Evolutionary conservation across 352 stramenopile species (phyloP), one percentile per base, ranked within the genome.

Genomic region (Phytophthora megakarya): DNA sequence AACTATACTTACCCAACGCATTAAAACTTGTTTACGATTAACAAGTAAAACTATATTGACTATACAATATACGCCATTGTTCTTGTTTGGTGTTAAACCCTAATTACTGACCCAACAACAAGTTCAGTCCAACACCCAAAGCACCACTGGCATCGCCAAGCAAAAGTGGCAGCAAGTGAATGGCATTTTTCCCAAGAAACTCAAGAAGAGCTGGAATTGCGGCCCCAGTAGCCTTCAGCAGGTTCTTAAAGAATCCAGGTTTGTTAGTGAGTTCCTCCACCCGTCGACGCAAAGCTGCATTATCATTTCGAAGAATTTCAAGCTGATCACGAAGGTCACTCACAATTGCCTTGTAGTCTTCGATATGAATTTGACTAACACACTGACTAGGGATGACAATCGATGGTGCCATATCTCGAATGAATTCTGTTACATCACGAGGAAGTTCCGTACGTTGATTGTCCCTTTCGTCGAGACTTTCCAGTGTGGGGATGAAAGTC

Each of bases 401-500:
- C 10, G 28, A 39, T 15, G 46, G 46, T 11, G 46, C 30, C 7
- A 22, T 7, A 2, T n/a, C n/a, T n/a, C 1, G 12, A 16, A 54
- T 28, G 7, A 43, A 54, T 2, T 54, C 12, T 12, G 3, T 12
- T 5, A 32, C 30, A 7, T 54, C 25, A 0, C 16, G 6, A 2
- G 46, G 46, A 12, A 54, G 46, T 19, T 37, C 30, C 5, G 30
- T 22, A 18, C 9, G 16, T 5, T 37, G 25, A 22, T 56, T 56
- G 25, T 45, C 48, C 22, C 21, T 26, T 12, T 56, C 48, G 5
- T 56, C 48, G 5, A 45, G 48, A 1, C 15, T 15, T 5, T 26
- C n/a, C 8, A 56, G 35, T 39, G 48, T 56, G 10, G 66, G 60
- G 23, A 74, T 55, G 11, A 74, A 56, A 5, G 25, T 32, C 38